These are phyloP conservation scores for Astrothelium macrocarpum DNA, from an alignment of 495 filamentous ascomycete genomes.

Conservation along the genomic window DNA sequence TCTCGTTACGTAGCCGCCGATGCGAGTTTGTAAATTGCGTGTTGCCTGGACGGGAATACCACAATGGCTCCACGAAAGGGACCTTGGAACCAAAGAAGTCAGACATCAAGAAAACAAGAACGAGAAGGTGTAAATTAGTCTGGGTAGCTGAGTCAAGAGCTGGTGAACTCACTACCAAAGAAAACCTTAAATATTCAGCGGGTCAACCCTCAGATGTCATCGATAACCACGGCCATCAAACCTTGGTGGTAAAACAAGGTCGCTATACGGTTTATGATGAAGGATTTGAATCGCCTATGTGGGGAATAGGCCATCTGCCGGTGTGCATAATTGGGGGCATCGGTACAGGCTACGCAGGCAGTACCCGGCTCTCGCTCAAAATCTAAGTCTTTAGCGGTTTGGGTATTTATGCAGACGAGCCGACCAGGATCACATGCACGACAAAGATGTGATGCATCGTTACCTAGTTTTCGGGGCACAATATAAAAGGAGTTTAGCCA, in stretches of 20 bases:
- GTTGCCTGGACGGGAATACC: not conserved
- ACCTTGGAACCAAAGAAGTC: not conserved
- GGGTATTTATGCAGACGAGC: not conserved
- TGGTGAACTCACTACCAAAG: not conserved
- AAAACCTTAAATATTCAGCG: not conserved
- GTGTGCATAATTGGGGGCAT: not conserved
- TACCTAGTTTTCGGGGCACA: not conserved
- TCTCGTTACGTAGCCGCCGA: constrained; percentile 36
- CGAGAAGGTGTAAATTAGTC: not conserved
- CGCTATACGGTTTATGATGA: not conserved
- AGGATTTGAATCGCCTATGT: not conserved
- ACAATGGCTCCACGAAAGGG: constrained; percentile 9
- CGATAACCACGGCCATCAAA: not conserved
- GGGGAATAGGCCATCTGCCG: not conserved
- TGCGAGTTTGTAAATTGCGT: constrained; percentile 43
- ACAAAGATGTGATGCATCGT: not conserved
- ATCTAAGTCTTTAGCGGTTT: not conserved
- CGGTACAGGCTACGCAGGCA: not conserved
- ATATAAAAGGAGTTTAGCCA: not conserved
- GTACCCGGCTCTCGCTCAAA: not conserved
- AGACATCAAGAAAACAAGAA: not conserved
- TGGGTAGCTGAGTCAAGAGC: not conserved
- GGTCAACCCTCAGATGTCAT: not conserved
- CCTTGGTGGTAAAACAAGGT: not conserved
- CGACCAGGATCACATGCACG: not conserved